Evolutionary conservation across 192 early-diverging fungal species (phyloP).

Genomic region (Obelidium mucronatum): DNA sequence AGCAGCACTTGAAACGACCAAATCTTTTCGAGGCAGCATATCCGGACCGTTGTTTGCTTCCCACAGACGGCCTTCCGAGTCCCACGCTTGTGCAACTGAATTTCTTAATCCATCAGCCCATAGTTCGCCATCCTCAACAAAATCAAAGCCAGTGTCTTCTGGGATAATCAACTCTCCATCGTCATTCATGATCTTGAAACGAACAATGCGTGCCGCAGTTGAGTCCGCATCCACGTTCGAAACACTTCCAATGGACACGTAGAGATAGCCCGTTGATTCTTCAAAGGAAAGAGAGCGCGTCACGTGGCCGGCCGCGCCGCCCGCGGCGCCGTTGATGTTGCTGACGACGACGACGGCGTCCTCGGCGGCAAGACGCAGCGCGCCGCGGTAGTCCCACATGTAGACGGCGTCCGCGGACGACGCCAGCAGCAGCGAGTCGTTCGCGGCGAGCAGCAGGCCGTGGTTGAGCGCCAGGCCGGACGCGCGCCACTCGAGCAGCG

Average conservation of each 20-base stretch:
- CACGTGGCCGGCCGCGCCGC: constrained; percentile 33
- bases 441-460: constrained; percentile 24
- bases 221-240: constrained; percentile 47
- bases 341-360: constrained; percentile 26
- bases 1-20: neutral
- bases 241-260: constrained; percentile 41
- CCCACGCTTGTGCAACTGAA: constrained; percentile 41
- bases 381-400: constrained; percentile 31
- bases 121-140: constrained; percentile 26
- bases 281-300: constrained; percentile 43
- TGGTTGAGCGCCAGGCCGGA: constrained; percentile 38
- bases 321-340: constrained; percentile 40
- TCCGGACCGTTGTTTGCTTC: constrained; percentile 51
- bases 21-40: constrained; percentile 38
- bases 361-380: neutral
- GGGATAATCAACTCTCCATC: neutral
- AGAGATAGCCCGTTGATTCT: constrained; percentile 33
- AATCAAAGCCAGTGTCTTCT: constrained; percentile 18
- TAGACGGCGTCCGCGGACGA: constrained; percentile 38
- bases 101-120: constrained; percentile 55
- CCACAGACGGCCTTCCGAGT: constrained; percentile 39
- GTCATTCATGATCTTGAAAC: constrained; percentile 28
- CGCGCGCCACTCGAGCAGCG: neutral
- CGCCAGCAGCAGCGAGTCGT: constrained; percentile 41
- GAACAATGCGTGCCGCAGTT: constrained; percentile 31